Base-by-base conservation (phyloP, 208 protist species). In the Blastocrithidia nonstop region DNA sequence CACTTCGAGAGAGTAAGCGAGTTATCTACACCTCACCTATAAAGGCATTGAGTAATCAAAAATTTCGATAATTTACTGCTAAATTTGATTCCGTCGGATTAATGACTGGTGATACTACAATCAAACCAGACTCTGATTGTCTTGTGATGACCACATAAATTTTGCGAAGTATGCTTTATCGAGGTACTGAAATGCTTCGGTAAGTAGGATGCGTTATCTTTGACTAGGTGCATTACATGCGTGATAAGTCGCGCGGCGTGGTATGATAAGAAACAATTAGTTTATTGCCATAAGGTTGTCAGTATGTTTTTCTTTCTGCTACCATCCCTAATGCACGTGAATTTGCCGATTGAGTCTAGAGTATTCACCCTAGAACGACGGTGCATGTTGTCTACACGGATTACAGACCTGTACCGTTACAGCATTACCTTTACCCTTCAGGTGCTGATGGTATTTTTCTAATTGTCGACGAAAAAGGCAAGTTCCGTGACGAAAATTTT, bases 251-350 rank as follows among this genome's bases (percentile, higher is more conserved):
- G 4, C 86, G 98, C 38, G 98, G 98, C 48, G 97, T 99, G 0
- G 98, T 99, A 1, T 99, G 98, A 98, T 98, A 99, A 65, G 98
- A 99, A 61, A 99, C 96, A 24, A 98, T 99, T 46, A 99, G 99
- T 61, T 50, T 99, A 6, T 68, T 99, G 6, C 97, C 97, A 2
- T 77, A 97, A 33, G 91, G 90, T 24, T 97, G 98, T 25, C 77
- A 96, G 49, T 99, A 98, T 58, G 97, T 99, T 17, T 99, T 99
- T 61, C 88, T 99, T n/a, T 99, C 96, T 1, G 98, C 98, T 13
- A 99, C 98, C 4, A 99, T 99, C 50, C 97, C 98, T n/a, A 99
- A 99, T 71, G 97, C 97, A 9, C 47, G 63, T 2, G 97, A 99
- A 66, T 99, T 99, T 68, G 97, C 98, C 4, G 69, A 93, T 32